Evolutionary conservation across 345 rosid species (phyloP).

Genomic region (Aegle marmelos): DNA sequence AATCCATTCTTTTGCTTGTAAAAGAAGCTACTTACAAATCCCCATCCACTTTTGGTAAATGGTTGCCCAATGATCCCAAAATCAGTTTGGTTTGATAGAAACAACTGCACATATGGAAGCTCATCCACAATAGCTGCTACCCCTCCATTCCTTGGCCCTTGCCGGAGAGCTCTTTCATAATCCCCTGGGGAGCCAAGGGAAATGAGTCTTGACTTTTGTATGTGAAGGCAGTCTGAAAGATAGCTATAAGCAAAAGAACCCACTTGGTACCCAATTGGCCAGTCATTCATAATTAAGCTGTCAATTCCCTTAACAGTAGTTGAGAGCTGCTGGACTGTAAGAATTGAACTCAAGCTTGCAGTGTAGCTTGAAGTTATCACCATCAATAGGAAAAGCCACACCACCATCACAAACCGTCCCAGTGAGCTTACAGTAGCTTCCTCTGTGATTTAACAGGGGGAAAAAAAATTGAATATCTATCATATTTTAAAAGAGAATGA

Average conservation of each 20-base stretch:
- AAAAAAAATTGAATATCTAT: background rate
- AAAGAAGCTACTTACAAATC: slow-evolving; percentile 69
- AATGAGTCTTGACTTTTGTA: slow-evolving; percentile 56
- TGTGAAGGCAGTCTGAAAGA: slow-evolving; percentile 50
- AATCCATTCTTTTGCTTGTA: slow-evolving; percentile 10
- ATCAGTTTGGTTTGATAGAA: slow-evolving; percentile 47
- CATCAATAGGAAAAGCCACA: slow-evolving; percentile 87
- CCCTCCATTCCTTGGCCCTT: slow-evolving; percentile 69
- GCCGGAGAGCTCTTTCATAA: slow-evolving; percentile 60
- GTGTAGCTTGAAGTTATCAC: slow-evolving; percentile 89
- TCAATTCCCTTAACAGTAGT: slow-evolving; percentile 79
- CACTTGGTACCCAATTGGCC: slow-evolving; percentile 78
- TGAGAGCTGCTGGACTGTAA: slow-evolving; percentile 79
- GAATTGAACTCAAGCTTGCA: slow-evolving; percentile 86
- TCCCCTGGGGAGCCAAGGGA: slow-evolving; percentile 62
- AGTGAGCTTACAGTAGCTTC: slow-evolving; percentile 64
- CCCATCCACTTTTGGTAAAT: slow-evolving; percentile 88
- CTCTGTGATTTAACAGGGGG: slow-evolving; percentile 43
- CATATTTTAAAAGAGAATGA: slow-evolving; percentile 5
- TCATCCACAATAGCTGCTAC: slow-evolving; percentile 88
- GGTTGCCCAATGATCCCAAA: slow-evolving; percentile 74
- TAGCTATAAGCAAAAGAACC: slow-evolving; percentile 74
- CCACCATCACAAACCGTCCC: slow-evolving; percentile 76
- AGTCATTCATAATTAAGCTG: slow-evolving; percentile 55
- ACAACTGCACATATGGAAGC: slow-evolving; percentile 70